Percentiles rank a stretch among this genome's conserved stretches.
Evolutionary conservation across 192 early-diverging fungal species (phyloP).

Genomic region (Gonapodya prolifera): DNA sequence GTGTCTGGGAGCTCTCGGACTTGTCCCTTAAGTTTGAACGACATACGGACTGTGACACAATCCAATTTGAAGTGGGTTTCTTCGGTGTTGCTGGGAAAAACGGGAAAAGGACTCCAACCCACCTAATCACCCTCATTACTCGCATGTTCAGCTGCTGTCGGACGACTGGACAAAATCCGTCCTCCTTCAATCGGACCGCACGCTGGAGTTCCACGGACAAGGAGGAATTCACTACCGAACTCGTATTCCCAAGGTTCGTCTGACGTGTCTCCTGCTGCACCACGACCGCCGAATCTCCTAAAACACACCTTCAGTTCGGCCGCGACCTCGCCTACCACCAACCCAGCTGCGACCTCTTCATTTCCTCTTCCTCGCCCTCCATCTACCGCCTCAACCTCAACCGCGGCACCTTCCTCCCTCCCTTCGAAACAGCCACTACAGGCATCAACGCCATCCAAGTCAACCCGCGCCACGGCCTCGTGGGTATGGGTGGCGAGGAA

Average conservation of each 20-base stretch:
- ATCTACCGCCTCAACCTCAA: constrained; percentile 86
- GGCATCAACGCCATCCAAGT: constrained; percentile 51
- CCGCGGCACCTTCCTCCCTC: constrained; percentile 80
- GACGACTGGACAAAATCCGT: constrained; percentile 98
- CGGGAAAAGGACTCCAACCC: background rate
- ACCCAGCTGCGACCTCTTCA: constrained; percentile 80
- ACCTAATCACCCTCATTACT: background rate
- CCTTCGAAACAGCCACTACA: constrained; percentile 55
- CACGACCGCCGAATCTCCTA: no score
- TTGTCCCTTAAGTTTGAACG: constrained; percentile 98
- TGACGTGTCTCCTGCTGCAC: background rate
- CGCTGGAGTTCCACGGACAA: constrained; percentile 87
- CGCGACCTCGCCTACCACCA: constrained; percentile 82
- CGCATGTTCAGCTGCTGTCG: constrained; percentile 52
- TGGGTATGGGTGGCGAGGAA: constrained; percentile 77
- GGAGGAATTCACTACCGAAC: constrained; percentile 90
- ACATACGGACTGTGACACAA: constrained; percentile 85
- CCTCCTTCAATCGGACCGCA: constrained; percentile 77
- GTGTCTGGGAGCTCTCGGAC: constrained; percentile 83
- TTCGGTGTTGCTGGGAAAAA: background rate
- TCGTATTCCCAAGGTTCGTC: constrained; percentile 69
- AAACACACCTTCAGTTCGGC: constrained; percentile 50
- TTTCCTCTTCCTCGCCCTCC: constrained; percentile 65
- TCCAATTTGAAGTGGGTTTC: constrained; percentile 50
- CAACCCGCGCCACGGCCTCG: constrained; percentile 87